phyloP scores from a whole-genome alignment of 805 yeast genomes.

The Cyberlindnera samutprakarnensis region DNA sequence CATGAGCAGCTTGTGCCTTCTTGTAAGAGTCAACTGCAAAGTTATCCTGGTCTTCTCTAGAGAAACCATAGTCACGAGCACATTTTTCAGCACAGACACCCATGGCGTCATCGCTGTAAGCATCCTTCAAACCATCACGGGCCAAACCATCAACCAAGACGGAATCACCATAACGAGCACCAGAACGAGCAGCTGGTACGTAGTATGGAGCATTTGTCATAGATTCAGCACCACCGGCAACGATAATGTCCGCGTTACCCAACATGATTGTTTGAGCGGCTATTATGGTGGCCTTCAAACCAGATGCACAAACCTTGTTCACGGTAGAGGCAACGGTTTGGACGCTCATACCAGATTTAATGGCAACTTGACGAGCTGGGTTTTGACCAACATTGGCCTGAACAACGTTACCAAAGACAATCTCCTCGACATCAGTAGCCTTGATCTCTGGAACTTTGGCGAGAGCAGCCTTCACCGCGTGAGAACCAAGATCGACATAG shows the following conservation, averaged over 20 bases:
- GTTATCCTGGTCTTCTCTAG: constrained; percentile 86
- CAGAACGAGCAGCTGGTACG: constrained; percentile 75
- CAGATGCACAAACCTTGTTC: constrained; percentile 97
- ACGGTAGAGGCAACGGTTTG: constrained; percentile 81
- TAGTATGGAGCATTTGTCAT: constrained; percentile 97
- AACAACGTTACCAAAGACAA: constrained; percentile 86
- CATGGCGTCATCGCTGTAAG: constrained; percentile 84
- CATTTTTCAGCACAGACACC: constrained; percentile 97
- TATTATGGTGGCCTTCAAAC: constrained; percentile 82
- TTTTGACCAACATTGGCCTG: constrained; percentile 95
- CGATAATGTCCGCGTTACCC: constrained; percentile 86
- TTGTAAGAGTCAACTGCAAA: constrained; percentile 80
- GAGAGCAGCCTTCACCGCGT: constrained; percentile 85
- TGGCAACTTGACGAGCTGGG: constrained; percentile 96
- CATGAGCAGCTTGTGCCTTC: constrained; percentile 78
- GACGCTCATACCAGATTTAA: constrained; percentile 80
- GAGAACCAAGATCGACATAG: constrained; percentile 84
- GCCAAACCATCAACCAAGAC: constrained; percentile 79
- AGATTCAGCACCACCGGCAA: constrained; percentile 97
- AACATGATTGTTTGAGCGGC: constrained; percentile 87
- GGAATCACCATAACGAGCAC: constrained; percentile 85
- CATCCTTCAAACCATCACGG: constrained; percentile 91
- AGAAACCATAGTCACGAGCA: constrained; percentile 68
- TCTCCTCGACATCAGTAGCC: constrained; percentile 77
- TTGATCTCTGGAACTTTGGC: constrained; percentile 76